A percentile compares a stretch with the other conserved stretches of the same genome.
phyloP scores from a whole-genome alignment of 1,139 yeast genomes.

The Magnusiomyces sp. region DNA sequence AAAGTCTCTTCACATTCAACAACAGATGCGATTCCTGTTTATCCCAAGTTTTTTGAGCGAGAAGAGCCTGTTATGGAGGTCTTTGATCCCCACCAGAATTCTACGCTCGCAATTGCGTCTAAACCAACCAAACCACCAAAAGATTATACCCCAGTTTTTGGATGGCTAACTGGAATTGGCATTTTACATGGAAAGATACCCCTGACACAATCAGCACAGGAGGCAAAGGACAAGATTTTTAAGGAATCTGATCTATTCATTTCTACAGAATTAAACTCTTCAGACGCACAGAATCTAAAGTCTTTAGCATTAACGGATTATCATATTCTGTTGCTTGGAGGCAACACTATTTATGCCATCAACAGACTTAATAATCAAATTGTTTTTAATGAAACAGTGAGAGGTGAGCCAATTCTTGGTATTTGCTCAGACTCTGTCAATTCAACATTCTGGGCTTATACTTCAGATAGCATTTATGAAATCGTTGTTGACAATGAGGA shows the following conservation, averaged over 20 bases:
- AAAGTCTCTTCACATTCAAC: conserved; percentile 19
- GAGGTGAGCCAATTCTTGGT: conserved; percentile 40
- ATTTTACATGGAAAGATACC: conserved; percentile 29
- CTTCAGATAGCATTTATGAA: conserved; percentile 50
- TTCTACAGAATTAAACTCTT: conserved; percentile 23
- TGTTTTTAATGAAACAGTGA: conserved; percentile 36
- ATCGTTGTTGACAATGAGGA: conserved; percentile 62
- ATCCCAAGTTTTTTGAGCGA: conserved; percentile 26
- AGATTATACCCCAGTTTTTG: conserved; percentile 27
- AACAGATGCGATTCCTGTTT: conserved; percentile 26
- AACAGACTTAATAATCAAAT: conserved; percentile 45
- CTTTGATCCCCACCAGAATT: conserved; percentile 19
- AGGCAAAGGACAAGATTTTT: conserved; percentile 19
- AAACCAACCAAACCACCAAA: conserved; percentile 17
- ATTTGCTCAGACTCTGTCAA: conserved; percentile 49
- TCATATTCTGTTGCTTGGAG: conserved; percentile 43
- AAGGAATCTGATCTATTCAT: conserved; percentile 35
- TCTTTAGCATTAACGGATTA: conserved; percentile 43
- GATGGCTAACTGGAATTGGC: conserved; percentile 42
- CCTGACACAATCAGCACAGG: conserved; percentile 13
- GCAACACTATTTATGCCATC: conserved; percentile 35
- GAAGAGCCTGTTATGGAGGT: conserved; percentile 22
- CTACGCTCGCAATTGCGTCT: conserved; percentile 16
- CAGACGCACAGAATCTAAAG: conserved; percentile 21
- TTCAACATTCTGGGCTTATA: conserved; percentile 54